Conservation (phyloP, 192 early-diverging fungal genomes). For the Coemansia reversa region DNA sequence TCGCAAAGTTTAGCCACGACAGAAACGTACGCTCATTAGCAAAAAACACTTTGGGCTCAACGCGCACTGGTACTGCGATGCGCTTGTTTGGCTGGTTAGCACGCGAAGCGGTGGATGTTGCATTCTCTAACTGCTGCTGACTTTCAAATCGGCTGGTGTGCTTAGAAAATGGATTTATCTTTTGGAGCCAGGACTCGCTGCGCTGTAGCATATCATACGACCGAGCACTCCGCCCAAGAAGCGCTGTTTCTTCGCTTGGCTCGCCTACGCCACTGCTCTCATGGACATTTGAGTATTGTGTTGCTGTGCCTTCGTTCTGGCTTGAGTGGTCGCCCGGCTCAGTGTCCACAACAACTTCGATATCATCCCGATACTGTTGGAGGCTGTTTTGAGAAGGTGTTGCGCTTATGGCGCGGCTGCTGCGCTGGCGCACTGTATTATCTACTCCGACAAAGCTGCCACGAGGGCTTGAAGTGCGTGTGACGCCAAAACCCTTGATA, state of each 20-base stretch:
- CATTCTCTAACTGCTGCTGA: conserved; percentile 11
- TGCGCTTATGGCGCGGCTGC: conserved; percentile 12
- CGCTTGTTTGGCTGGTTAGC: conserved; percentile 56
- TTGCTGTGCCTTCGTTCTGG: conserved; percentile 31
- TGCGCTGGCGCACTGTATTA: conserved; percentile 23
- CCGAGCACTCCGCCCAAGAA: conserved; percentile 16
- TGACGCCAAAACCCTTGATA: conserved; percentile 56
- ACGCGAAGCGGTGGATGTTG: conserved; percentile 23
- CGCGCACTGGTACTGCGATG: conserved; percentile 70
- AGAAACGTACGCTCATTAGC: conserved; percentile 93
- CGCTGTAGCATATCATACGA: background rate
- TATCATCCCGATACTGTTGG: conserved; percentile 21
- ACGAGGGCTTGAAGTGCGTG: conserved; percentile 42
- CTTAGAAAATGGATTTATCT: conserved; percentile 33
- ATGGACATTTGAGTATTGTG: conserved; percentile 29
- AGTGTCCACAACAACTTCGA: conserved; percentile 38
- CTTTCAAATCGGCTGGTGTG: background rate
- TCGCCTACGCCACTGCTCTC: conserved; percentile 6
- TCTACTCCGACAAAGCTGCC: conserved; percentile 44
- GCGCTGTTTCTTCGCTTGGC: conserved; percentile 26
- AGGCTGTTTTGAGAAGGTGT: conserved; percentile 30
- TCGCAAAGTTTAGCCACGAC: conserved; percentile 84
- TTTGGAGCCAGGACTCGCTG: conserved; percentile 25
- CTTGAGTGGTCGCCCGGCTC: conserved; percentile 41
- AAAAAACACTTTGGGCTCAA: conserved; percentile 94